Percentiles rank a stretch among this genome's conserved stretches.
Conservation (phyloP, 495 filamentous ascomycete genomes). For the Daldinia vernicosa region DNA sequence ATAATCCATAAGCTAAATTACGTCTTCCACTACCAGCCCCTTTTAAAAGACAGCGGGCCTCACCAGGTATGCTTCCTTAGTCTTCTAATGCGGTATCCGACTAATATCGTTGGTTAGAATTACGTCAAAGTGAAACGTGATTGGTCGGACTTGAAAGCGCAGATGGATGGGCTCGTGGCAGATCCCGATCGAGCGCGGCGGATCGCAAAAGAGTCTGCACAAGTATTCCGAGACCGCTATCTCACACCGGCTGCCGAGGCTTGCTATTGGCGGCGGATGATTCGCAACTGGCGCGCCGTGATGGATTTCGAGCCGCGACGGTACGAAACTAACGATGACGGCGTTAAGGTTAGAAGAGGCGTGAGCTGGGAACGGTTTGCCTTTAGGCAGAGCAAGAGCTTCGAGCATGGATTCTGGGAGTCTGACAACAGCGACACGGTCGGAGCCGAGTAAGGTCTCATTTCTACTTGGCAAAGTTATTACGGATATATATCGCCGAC, state of each 20-base stretch:
- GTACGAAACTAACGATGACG: constrained; percentile 30
- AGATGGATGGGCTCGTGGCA: constrained; percentile 51
- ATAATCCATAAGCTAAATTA: constrained; percentile 58
- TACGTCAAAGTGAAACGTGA: constrained; percentile 61
- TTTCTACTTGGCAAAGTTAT: not conserved
- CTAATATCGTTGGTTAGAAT: constrained; percentile 49
- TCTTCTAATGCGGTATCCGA: not conserved
- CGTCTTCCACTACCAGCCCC: constrained; percentile 54
- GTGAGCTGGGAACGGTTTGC: constrained; percentile 40
- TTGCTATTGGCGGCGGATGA: constrained; percentile 62
- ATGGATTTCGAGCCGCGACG: constrained; percentile 41
- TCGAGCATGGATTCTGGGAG: constrained; percentile 39
- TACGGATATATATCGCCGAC: not conserved
- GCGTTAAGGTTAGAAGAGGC: constrained; percentile 29
- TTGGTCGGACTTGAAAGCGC: constrained; percentile 59
- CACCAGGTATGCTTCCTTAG: constrained; percentile 49
- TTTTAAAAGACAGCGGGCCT: constrained; percentile 56
- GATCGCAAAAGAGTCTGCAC: constrained; percentile 62
- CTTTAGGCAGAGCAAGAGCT: constrained; percentile 33
- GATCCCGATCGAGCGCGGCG: constrained; percentile 56
- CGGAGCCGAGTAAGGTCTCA: constrained; percentile 6
- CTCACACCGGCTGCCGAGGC: constrained; percentile 58
- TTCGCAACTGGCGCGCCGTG: constrained; percentile 58
- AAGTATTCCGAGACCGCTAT: constrained; percentile 55
- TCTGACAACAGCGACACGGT: constrained; percentile 13